phyloP scores from a whole-genome alignment of 305 asterid species.

The Fraxinus xanthoxyloides region DNA sequence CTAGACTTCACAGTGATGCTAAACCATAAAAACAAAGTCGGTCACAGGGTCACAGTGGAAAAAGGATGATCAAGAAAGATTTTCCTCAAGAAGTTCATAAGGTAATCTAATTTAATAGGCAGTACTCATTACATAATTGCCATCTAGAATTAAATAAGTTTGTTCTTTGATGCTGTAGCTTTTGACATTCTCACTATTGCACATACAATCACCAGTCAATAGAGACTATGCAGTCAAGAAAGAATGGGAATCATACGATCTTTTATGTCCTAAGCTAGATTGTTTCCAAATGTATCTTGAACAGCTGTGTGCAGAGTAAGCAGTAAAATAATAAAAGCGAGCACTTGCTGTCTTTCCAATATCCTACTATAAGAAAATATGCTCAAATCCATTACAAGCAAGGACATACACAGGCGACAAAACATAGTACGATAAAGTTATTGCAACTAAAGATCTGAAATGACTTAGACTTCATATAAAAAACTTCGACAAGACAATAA shows the following conservation, averaged over 20 bases:
- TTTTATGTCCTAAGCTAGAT: not conserved
- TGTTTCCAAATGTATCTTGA: not conserved
- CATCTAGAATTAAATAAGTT: not conserved
- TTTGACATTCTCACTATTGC: not conserved
- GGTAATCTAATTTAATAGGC: not conserved
- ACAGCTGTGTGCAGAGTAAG: not conserved
- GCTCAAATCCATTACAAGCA: slow-evolving; percentile 20
- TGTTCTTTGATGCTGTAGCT: not conserved
- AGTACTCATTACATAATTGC: not conserved
- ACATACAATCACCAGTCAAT: not conserved
- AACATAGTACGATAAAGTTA: not conserved
- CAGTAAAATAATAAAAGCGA: not conserved
- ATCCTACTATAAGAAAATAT: not conserved
- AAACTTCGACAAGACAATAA: not conserved
- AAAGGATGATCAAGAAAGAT: not conserved
- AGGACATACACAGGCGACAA: not conserved
- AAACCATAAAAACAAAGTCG: not conserved
- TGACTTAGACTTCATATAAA: not conserved
- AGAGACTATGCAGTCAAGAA: not conserved
- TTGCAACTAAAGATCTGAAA: not conserved
- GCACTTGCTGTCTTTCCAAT: not conserved
- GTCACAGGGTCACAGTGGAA: not conserved
- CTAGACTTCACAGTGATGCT: not conserved
- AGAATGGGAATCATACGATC: not conserved
- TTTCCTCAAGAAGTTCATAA: not conserved